phyloP scores from a whole-genome alignment of 1,284 basidiomycete genomes.

The Fomitopsis pinicola region DNA sequence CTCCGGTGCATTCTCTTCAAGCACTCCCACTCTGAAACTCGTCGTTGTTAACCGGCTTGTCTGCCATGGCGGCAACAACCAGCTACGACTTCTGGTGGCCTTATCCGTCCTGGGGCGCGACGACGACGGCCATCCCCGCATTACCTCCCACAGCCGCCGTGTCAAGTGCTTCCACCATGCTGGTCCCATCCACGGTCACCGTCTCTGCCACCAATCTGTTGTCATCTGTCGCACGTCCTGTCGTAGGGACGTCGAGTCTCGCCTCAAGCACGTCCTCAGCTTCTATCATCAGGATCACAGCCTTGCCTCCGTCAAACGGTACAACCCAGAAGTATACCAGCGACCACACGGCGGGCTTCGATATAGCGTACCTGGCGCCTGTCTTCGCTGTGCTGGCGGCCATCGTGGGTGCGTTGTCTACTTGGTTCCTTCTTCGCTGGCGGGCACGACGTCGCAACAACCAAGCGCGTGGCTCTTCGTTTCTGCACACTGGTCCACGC shows the following conservation, averaged over 20 bases:
- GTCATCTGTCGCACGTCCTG: neutral
- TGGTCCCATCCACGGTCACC: neutral
- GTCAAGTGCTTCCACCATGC: neutral
- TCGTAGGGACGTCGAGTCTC: neutral
- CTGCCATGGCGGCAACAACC: constrained; percentile 5
- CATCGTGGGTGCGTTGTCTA: constrained; percentile 28
- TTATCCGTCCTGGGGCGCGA: constrained; percentile 17
- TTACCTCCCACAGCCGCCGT: neutral
- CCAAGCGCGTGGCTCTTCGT: constrained; percentile 5
- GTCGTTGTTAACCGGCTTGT: no score
- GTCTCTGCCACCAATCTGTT: neutral
- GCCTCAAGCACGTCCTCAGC: constrained; percentile 2
- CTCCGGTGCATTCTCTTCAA: neutral
- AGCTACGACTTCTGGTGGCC: constrained; percentile 22
- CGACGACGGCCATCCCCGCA: neutral
- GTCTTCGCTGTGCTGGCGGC: constrained; percentile 36
- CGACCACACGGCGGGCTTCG: constrained; percentile 18
- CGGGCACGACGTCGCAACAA: constrained; percentile 8
- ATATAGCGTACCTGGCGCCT: constrained; percentile 36
- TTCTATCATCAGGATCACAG: constrained; percentile 30
- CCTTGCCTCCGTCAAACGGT: constrained; percentile 34
- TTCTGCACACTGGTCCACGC: constrained; percentile 33
- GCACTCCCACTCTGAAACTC: neutral
- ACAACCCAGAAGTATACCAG: constrained; percentile 17
- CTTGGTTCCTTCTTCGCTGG: constrained; percentile 24